Evolutionary conservation across 768 basidiomycete species (phyloP).

Genomic region (Rhodotorula taiwanensis): DNA sequence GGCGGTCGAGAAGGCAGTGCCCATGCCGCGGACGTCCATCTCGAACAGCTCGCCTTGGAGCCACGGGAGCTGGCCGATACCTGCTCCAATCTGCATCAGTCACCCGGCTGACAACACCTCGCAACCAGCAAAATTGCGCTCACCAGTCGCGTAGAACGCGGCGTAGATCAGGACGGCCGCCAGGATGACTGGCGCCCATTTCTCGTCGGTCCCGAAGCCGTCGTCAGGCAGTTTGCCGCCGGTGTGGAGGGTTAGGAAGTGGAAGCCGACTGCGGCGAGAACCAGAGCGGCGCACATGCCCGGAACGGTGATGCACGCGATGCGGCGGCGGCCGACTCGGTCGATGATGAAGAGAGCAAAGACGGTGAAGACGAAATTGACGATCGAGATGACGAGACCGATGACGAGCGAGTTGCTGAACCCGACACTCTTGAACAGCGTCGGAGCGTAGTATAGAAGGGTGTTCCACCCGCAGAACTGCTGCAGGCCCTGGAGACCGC

Average conservation of each 20-base stretch:
- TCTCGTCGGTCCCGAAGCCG: constrained; percentile 58
- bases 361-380: constrained; percentile 62
- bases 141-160: constrained; percentile 59
- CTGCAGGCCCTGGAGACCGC: constrained; percentile 75
- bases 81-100: too few relatives aligned
- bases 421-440: constrained; percentile 70
- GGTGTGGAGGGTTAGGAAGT: constrained; percentile 56
- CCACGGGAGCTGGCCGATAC: constrained; percentile 55
- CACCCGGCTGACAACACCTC: too few relatives aligned
- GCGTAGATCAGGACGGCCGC: constrained; percentile 77
- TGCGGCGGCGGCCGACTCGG: constrained; percentile 60
- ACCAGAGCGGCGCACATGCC: constrained; percentile 64
- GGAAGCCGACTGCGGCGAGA: constrained; percentile 44
- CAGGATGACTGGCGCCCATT: constrained; percentile 53
- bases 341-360: constrained; percentile 64
- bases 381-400: constrained; percentile 49
- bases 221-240: constrained; percentile 57
- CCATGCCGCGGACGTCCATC: constrained; percentile 66
- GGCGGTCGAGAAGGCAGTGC: constrained; percentile 65
- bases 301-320: constrained; percentile 64
- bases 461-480: constrained; percentile 60
- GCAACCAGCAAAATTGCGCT: too few relatives aligned
- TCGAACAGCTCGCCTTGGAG: constrained; percentile 78
- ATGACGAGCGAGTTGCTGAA: constrained; percentile 77
- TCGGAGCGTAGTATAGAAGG: constrained; percentile 55